Base-by-base conservation (phyloP, 2,329 filamentous ascomycete species). In the Elsinoe australis region DNA sequence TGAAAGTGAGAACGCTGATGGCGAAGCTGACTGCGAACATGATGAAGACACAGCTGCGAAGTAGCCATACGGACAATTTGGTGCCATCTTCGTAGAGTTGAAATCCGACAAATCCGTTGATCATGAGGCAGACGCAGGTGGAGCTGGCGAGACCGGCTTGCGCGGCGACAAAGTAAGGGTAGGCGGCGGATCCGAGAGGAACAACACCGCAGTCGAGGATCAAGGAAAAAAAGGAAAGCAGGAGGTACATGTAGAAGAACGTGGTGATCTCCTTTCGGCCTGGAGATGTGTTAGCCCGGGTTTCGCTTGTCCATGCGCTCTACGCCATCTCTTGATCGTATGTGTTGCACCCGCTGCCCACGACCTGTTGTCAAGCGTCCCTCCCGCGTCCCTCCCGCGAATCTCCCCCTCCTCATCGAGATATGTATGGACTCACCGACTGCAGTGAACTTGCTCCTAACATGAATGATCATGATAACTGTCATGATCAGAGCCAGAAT, bases 21-120 rank as follows among this genome's bases (percentile, higher is more conserved):
- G 90, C 79, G 61, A 92, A 92, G 39, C 83, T 85, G 59, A 98
- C 80, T 54, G 83, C 71, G 68, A 95, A 96, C 70, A 94, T 90
- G 54, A 74, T 78, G 12, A 84, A 68, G 1, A 87, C 94, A 62
- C 79, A 82, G 22, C 86, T 69, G 47, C 90, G 82, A 53, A 98
- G 72, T 58, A 95, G 80, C 92, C 92, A 98, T 34, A 98, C 82
- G 0, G 89, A 95, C 32, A 96, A 72, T 1, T 84, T 83, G 1
- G 92, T 98, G 44, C 92, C 92, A 60, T 98, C 92, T 67, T 98
- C 92, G 66, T 98, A 98, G 9, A 98, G 74, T 68, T 96, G 92
- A 68, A 98, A 98, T 26, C 92, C 92, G 47, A 98, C 90, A 61
- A 98, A 98, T 34, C 92, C 92, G 66, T 96, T 96, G 72, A 98